Conservation (phyloP, 164 flowering plant genomes). For the Cinnamomum micranthum region DNA sequence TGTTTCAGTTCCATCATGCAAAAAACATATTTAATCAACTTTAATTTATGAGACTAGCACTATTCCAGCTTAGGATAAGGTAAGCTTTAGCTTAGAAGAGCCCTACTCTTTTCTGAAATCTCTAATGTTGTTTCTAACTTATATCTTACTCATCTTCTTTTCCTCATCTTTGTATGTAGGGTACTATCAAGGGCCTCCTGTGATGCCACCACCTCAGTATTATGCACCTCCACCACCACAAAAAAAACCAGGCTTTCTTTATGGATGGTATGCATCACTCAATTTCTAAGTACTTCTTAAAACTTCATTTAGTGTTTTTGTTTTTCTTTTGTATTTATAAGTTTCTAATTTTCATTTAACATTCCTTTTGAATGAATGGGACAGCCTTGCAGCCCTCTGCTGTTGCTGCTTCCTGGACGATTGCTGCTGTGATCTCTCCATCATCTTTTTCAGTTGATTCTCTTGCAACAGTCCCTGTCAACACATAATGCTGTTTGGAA, state of each 20-base stretch:
- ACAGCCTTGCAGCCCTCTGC: slow-evolving; percentile 74
- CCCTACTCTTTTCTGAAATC: too few relatives aligned
- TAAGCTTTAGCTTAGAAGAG: too few relatives aligned
- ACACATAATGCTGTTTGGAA: neutral
- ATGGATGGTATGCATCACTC: slow-evolving; percentile 42
- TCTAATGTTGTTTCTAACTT: too few relatives aligned
- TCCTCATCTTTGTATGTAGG: slow-evolving; percentile 26
- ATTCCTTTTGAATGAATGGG: neutral
- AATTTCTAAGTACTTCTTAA: neutral
- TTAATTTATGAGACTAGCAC: too few relatives aligned
- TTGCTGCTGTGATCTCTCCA: slow-evolving; percentile 75
- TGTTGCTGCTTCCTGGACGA: slow-evolving; percentile 75
- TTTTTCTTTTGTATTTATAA: neutral
- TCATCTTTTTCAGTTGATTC: slow-evolving; percentile 36
- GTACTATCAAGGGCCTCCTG: slow-evolving; percentile 71
- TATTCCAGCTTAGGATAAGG: too few relatives aligned
- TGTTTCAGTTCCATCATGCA: too few relatives aligned
- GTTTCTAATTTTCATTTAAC: slow-evolving; percentile 1
- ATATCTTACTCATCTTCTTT: neutral
- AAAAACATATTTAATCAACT: too few relatives aligned
- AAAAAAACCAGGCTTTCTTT: slow-evolving; percentile 50
- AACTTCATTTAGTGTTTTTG: neutral
- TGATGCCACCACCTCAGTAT: slow-evolving; percentile 71
- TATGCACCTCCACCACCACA: slow-evolving; percentile 55
- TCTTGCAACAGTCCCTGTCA: neutral